Evolutionary conservation across 148 eudicot genomes (phyloP).

Genomic region (Rhododendron henanense): DNA sequence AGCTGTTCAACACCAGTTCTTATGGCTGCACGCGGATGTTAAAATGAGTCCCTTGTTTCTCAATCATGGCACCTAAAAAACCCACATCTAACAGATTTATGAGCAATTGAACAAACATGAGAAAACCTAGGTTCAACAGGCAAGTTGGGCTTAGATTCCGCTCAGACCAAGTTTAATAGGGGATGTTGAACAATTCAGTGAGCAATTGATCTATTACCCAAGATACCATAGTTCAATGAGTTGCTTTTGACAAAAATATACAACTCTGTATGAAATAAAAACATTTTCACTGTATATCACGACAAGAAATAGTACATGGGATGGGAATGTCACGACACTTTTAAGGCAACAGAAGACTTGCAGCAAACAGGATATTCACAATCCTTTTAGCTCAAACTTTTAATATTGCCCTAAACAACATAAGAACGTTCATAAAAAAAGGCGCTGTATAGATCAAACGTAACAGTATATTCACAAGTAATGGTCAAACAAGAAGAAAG

Average conservation of each 20-base stretch:
- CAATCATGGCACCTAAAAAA: background rate
- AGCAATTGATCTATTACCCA: background rate
- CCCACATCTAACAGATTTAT: background rate
- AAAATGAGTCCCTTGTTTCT: background rate
- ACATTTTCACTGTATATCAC: background rate
- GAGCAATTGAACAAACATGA: background rate
- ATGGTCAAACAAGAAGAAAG: background rate
- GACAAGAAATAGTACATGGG: background rate
- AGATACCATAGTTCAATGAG: background rate
- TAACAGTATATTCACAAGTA: background rate
- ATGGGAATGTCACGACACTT: background rate
- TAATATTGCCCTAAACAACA: background rate
- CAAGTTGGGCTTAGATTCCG: background rate
- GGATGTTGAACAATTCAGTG: background rate
- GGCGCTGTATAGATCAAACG: background rate
- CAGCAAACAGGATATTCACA: background rate
- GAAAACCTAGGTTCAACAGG: background rate
- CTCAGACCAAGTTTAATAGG: background rate
- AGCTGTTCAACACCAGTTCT: background rate
- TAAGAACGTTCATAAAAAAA: background rate
- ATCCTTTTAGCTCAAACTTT: background rate
- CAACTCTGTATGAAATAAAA: background rate
- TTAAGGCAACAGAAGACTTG: background rate
- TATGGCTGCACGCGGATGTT: background rate
- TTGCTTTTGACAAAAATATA: background rate